Evolutionary conservation across 148 eudicot species (phyloP), one percentile per base, ranked within the genome.

Genomic region (Cornus controversa): DNA sequence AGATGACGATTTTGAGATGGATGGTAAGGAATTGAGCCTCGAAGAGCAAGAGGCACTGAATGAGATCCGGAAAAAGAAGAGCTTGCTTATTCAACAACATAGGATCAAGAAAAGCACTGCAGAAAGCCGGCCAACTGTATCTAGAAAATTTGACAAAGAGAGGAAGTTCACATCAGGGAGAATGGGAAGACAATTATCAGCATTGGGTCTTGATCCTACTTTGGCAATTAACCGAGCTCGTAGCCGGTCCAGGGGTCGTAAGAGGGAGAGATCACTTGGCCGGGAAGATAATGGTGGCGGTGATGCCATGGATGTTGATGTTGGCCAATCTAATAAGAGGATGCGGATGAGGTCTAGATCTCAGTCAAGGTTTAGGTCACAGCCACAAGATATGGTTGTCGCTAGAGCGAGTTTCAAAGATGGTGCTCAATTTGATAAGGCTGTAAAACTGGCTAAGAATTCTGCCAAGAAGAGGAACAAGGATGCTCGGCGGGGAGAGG

Each of bases 401-500:
- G 92, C 92, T 0, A 93, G 96, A 66, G 96, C 88, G 83, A 93
- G 96, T 5, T 66, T 83, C 26, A 92, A 69, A 76, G 96, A 92
- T 76, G 74, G 87, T 3, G 65, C 74, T 24, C 93, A 90, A 86
- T 88, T 88, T 70, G 40, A 71, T 60, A 90, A 88, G 84, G 96
- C 96, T n/a, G 77, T 92, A 31, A 80, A 83, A 70, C 66, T 87
- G 70, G 81, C 88, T 37, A 70, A 71, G 72, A 70, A 79, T 13
- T 86, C 92, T 34, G 26, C 27, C 40, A 82, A 65, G 71, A 88
- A 92, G 80, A 86, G 93, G 84, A 90, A 90, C 84, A 88, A 88
- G 80, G 77, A 73, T 47, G 96, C 96, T 31, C 82, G 80, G 1
- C 82, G 66, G 75, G 96, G 96, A 84, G 93, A 90, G 80, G 88